These are phyloP conservation scores for Leishmania major DNA, from an alignment of 208 protist species.

Conservation along the genomic window DNA sequence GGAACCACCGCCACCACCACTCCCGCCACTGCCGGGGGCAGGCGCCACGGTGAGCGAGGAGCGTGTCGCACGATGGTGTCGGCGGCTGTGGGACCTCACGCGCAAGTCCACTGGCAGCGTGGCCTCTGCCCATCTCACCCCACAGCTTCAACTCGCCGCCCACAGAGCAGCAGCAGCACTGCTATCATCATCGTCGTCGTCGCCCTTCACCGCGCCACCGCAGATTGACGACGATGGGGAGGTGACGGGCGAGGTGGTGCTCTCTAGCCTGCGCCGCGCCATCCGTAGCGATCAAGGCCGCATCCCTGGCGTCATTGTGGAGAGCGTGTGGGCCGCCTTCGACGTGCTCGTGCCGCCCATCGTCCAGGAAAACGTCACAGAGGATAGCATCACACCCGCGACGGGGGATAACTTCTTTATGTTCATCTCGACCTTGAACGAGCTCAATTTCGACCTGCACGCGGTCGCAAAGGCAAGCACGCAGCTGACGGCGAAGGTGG, in stretches of 20 bases:
- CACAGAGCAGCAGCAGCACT: not conserved
- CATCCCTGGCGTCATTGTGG: slow-evolving; percentile 58
- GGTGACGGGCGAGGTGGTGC: slow-evolving; percentile 20
- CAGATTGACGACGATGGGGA: not conserved
- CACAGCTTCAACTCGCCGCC: slow-evolving; percentile 6
- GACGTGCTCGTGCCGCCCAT: slow-evolving; percentile 58
- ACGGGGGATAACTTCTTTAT: slow-evolving; percentile 51
- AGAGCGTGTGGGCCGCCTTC: slow-evolving; percentile 69
- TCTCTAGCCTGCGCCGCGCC: slow-evolving; percentile 36
- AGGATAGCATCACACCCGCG: slow-evolving; percentile 24
- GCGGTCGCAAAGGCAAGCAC: slow-evolving; percentile 38
- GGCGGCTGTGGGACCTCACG: slow-evolving; percentile 63
- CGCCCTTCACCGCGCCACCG: not conserved
- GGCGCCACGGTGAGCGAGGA: slow-evolving; percentile 43
- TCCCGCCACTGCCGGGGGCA: not conserved
- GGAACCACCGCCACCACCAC: not conserved
- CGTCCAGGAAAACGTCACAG: slow-evolving; percentile 35
- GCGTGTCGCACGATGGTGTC: slow-evolving; percentile 71
- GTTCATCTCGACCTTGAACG: slow-evolving; percentile 54
- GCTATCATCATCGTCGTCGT: not conserved
- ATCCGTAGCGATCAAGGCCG: slow-evolving; percentile 48
- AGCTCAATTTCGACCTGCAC: slow-evolving; percentile 59
- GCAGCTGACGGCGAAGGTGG: slow-evolving; percentile 36
- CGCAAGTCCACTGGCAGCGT: slow-evolving; percentile 15
- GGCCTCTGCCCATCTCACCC: slow-evolving; percentile 1